These are phyloP conservation scores for Exidia glandulosa DNA, from an alignment of 768 basidiomycete genomes.

Conservation along the genomic window DNA sequence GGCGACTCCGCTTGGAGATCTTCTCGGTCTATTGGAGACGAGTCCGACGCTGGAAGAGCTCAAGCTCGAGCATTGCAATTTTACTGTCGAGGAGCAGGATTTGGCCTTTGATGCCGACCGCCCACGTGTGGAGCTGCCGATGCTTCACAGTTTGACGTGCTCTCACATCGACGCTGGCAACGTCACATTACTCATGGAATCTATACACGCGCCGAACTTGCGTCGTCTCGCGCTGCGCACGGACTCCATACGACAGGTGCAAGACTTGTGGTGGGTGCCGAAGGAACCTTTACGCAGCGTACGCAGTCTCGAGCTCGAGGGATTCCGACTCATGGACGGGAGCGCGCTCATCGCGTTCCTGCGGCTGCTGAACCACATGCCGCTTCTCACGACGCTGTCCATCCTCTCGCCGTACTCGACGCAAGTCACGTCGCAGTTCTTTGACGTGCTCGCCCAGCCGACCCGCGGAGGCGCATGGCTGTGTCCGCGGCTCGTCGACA, in stretches of 20 bases:
- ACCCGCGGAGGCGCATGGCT: conserved; percentile 13
- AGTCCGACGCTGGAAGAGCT: conserved; percentile 15
- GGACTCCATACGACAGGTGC: conserved; percentile 12
- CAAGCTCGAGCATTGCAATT: conserved; percentile 14
- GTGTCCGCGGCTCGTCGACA: conserved; percentile 17
- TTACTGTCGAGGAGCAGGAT: conserved; percentile 15
- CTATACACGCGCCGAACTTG: conserved; percentile 14
- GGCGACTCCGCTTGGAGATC: conserved; percentile 16
- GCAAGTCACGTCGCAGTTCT: conserved; percentile 8
- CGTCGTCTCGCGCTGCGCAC: conserved; percentile 16
- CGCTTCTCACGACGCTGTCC: conserved; percentile 18
- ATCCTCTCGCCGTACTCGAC: conserved; percentile 15
- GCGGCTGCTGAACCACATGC: conserved; percentile 17
- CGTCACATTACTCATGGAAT: conserved; percentile 19
- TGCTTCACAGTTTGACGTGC: conserved; percentile 13
- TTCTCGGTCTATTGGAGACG: conserved; percentile 9
- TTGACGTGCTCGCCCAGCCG: conserved; percentile 16
- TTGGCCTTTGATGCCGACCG: conserved; percentile 14
- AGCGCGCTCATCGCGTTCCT: conserved; percentile 19
- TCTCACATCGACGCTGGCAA: conserved; percentile 17
- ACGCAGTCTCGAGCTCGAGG: conserved; percentile 18
- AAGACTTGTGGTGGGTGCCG: conserved; percentile 20
- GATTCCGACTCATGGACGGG: conserved; percentile 18
- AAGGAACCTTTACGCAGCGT: conserved; percentile 13
- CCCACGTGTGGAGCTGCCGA: conserved; percentile 8